These are phyloP conservation scores for Xylaria flabelliformis DNA, from an alignment of 495 filamentous ascomycete species.

Conservation along the genomic window DNA sequence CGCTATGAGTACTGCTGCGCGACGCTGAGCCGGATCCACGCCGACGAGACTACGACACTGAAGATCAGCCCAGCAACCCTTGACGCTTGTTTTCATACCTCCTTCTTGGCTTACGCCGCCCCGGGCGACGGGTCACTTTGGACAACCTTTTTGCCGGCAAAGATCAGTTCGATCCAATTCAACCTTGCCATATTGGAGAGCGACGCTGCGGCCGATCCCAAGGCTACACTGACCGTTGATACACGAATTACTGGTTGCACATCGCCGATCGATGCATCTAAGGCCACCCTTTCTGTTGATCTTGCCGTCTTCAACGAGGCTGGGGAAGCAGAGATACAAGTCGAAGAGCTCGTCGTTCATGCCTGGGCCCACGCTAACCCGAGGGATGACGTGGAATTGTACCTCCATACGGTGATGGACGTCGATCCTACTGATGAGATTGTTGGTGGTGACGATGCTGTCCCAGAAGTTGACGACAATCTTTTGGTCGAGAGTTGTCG, in stretches of 20 bases:
- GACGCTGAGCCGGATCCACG: constrained; percentile 42
- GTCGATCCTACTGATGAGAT: constrained; percentile 52
- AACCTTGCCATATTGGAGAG: constrained; percentile 45
- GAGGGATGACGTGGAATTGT: constrained; percentile 52
- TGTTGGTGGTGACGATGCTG: constrained; percentile 11
- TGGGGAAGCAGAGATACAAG: constrained; percentile 47
- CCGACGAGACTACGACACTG: constrained; percentile 42
- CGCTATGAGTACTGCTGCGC: constrained; percentile 54
- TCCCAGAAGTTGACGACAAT: constrained; percentile 10
- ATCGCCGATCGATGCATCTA: constrained; percentile 32
- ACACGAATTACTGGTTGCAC: constrained; percentile 39
- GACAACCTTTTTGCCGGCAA: constrained; percentile 52
- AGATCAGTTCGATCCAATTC: constrained; percentile 46
- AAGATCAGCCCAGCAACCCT: constrained; percentile 55
- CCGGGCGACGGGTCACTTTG: constrained; percentile 55
- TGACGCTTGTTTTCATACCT: constrained; percentile 55
- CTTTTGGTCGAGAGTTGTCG: constrained; percentile 46
- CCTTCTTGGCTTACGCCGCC: constrained; percentile 51
- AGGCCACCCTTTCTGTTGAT: constrained; percentile 46
- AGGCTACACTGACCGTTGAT: constrained; percentile 44
- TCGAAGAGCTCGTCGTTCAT: constrained; percentile 48
- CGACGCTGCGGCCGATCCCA: constrained; percentile 10
- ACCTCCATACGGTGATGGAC: constrained; percentile 48
- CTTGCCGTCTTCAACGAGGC: constrained; percentile 45
- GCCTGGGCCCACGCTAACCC: constrained; percentile 46